Conservation (phyloP, 306 rosid genomes). For the Prunus persica region DNA sequence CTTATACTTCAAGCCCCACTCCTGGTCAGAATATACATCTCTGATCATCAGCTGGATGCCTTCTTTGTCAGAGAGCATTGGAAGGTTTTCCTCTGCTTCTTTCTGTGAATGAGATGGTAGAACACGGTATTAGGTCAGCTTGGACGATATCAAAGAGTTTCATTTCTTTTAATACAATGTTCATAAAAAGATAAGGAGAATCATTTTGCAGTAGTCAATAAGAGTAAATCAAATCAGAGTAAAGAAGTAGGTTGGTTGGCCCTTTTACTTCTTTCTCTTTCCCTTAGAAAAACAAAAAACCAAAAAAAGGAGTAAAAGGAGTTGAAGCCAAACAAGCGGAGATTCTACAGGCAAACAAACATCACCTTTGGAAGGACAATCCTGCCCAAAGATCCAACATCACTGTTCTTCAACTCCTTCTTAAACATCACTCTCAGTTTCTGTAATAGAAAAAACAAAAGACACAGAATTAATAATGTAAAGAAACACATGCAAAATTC, state of each 20-base stretch:
- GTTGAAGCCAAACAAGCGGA: background rate
- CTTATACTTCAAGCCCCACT: conserved; percentile 57
- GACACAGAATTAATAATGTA: background rate
- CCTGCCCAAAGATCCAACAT: conserved; percentile 45
- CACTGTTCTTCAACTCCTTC: conserved; percentile 55
- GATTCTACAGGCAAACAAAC: background rate
- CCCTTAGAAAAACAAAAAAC: background rate
- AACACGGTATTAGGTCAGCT: background rate
- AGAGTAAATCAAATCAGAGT: conserved; percentile 13
- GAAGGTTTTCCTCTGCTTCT: conserved; percentile 62
- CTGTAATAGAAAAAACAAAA: conserved; percentile 15
- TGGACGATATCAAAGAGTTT: background rate
- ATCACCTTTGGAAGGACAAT: conserved; percentile 80
- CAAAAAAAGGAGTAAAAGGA: background rate
- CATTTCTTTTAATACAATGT: background rate
- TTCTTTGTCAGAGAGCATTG: conserved; percentile 36
- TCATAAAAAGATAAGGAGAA: background rate
- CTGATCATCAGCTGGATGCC: conserved; percentile 40
- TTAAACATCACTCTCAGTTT: conserved; percentile 33
- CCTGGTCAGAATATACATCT: conserved; percentile 39
- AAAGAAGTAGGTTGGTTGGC: background rate
- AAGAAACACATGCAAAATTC: background rate
- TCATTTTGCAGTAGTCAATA: conserved; percentile 3
- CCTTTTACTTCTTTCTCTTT: conserved; percentile 16
- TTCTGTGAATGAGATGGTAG: conserved; percentile 31